Percentiles rank a stretch among this genome's conserved stretches.
Conservation (phyloP, 208 protist species). For the Trypanosoma congolense region DNA sequence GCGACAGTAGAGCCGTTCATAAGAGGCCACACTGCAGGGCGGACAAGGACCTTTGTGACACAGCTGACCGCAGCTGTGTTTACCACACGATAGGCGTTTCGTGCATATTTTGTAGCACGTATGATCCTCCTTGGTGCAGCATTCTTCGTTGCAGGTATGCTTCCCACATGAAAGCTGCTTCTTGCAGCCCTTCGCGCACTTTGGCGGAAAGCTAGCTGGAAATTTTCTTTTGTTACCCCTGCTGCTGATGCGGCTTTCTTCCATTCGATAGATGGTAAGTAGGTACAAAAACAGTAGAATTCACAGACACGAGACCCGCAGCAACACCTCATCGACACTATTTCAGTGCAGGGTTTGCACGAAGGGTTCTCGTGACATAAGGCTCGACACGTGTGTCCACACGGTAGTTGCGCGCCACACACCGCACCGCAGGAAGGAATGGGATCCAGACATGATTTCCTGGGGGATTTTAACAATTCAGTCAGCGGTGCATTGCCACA, state of each 20-base stretch:
- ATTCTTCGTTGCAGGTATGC: conserved; percentile 76
- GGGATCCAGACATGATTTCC: conserved; percentile 72
- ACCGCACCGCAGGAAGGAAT: conserved; percentile 77
- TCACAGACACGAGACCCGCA: conserved; percentile 47
- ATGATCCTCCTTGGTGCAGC: conserved; percentile 81
- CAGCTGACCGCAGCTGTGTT: conserved; percentile 71
- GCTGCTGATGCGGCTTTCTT: conserved; percentile 25
- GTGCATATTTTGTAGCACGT: conserved; percentile 76
- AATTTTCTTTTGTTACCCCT: conserved; percentile 19
- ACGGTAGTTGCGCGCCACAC: conserved; percentile 74
- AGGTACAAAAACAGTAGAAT: conserved; percentile 78
- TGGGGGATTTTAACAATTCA: conserved; percentile 18
- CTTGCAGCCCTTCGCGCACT: conserved; percentile 59
- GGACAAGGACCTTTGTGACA: conserved; percentile 83
- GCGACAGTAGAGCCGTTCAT: conserved; percentile 82
- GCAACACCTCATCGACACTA: conserved; percentile 41
- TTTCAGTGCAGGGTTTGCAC: conserved; percentile 74
- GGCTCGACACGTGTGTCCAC: conserved; percentile 73
- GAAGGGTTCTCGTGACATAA: conserved; percentile 73
- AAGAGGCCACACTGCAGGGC: conserved; percentile 60
- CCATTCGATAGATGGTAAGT: conserved; percentile 58
- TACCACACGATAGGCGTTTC: conserved; percentile 77
- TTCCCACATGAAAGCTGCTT: conserved; percentile 75
- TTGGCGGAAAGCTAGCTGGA: conserved; percentile 36
- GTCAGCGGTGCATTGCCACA: conserved; percentile 53